Evolutionary conservation across 257 asterid species (phyloP).

Genomic region (Ballota nigra): DNA sequence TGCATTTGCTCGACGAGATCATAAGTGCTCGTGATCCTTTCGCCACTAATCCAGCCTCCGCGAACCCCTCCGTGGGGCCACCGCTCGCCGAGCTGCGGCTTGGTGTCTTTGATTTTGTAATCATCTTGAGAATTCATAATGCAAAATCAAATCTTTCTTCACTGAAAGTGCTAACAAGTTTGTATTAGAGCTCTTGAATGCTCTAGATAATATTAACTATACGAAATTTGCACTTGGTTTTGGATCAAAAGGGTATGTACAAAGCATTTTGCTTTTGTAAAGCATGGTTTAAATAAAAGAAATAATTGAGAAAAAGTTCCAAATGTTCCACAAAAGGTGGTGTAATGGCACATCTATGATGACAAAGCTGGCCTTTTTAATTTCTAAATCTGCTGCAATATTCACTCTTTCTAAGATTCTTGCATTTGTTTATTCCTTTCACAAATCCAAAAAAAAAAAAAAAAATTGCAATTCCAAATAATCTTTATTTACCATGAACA

Average conservation of each 20-base stretch:
- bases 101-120: constrained; percentile 60
- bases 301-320: not conserved
- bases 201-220: not conserved
- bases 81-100: constrained; percentile 70
- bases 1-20: constrained; percentile 90
- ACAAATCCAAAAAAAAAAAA: no score
- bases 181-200: not conserved
- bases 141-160: not conserved
- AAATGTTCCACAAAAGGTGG: constrained; percentile 26
- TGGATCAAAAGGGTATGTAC: not conserved
- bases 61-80: constrained; percentile 75
- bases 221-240: not conserved
- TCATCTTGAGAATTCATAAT: constrained; percentile 45
- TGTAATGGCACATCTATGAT: constrained; percentile 37
- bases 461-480: no score
- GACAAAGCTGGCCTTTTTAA: constrained; percentile 44
- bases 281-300: constrained; percentile 3
- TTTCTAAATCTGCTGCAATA: constrained; percentile 10
- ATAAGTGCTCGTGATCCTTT: constrained; percentile 59
- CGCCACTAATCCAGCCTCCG: constrained; percentile 54
- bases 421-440: constrained; percentile 11
- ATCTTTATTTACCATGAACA: no score
- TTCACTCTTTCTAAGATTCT: constrained; percentile 35
- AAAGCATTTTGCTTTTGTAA: constrained; percentile 26
- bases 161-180: not conserved